Evolutionary conservation across 2,329 filamentous ascomycete species (phyloP), one percentile per base, ranked within the genome.

Genomic region (Pyrenochaeta sp.): DNA sequence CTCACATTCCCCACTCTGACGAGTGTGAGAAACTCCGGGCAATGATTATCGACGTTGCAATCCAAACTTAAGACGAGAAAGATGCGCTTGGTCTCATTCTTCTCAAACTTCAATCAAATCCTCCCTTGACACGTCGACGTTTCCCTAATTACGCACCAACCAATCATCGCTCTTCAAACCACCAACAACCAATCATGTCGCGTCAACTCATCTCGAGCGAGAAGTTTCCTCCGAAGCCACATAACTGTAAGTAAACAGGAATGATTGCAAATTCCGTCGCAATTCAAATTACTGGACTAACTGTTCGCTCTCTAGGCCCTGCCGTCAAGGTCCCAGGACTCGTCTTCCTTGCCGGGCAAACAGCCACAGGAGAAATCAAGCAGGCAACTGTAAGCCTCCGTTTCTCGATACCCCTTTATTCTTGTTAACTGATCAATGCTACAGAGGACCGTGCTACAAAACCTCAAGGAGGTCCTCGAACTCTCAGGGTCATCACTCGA

Each of bases 401-500:
- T 19, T 19, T 22, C 36, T 15, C n/a, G 9, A 42, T 19, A 22
- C 8, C 22, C n/a, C 4, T 42, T 22, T 22, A 42, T 19, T 22
- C 13, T 3, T 9, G 19, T 22, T 3, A 22, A 22, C 39, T 42
- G 19, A 42, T 22, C 28, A 12, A 10, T 6, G 43, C 10, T 25
- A 19, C 39, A 68, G 62, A 56, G 62, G 28, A 69, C 50, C 12
- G 66, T 69, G 13, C 56, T 69, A 5, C 66, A 69, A 19, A 66
- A 67, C 15, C 49, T 67, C 6, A 67, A 67, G 27, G 59, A 67
- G 47, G 54, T 72, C 13, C 64, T 72, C 28, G 67, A 72, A 46
- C 62, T 67, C 28, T 67, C 67, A 1, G 69, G 69, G 7, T 70
- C 69, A 8, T 69, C 66, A 3, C 61, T 72, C 10, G 67, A 72